A percentile compares a stretch with the other conserved stretches of the same genome.
Conservation (phyloP, 2,329 filamentous ascomycete species). For the Trichoderma lentiforme region DNA sequence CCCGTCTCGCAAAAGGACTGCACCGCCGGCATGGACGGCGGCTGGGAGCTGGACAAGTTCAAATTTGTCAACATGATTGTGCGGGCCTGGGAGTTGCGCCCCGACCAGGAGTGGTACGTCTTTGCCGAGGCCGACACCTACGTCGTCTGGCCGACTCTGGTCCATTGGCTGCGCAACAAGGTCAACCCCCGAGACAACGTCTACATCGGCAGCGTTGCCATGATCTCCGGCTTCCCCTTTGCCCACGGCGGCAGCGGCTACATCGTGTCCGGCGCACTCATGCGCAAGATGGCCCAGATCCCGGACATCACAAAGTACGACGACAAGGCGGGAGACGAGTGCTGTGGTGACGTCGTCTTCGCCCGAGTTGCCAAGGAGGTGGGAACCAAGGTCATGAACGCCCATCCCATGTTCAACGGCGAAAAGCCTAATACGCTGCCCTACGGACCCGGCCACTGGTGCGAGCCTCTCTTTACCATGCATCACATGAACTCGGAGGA, state of each 20-base stretch:
- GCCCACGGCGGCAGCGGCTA: slow-evolving; percentile 59
- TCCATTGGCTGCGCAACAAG: slow-evolving; percentile 45
- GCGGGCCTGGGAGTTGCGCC: slow-evolving; percentile 52
- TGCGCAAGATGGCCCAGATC: slow-evolving; percentile 47
- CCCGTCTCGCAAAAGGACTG: slow-evolving; percentile 47
- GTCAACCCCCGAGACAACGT: slow-evolving; percentile 42
- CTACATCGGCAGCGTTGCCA: slow-evolving; percentile 52
- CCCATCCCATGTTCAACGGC: slow-evolving; percentile 54
- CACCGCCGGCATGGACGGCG: slow-evolving; percentile 31
- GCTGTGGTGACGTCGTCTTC: slow-evolving; percentile 53
- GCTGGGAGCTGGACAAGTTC: slow-evolving; percentile 59
- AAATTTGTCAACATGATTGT: slow-evolving; percentile 59
- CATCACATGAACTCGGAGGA: slow-evolving; percentile 54
- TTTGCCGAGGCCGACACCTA: slow-evolving; percentile 60
- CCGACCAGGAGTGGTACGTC: slow-evolving; percentile 55
- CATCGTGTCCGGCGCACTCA: slow-evolving; percentile 49
- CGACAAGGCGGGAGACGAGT: slow-evolving; percentile 40
- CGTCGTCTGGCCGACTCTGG: slow-evolving; percentile 52
- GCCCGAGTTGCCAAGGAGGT: slow-evolving; percentile 46
- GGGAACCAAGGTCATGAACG: slow-evolving; percentile 41
- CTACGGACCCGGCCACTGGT: slow-evolving; percentile 50
- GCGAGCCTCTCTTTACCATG: slow-evolving; percentile 56
- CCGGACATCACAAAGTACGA: slow-evolving; percentile 47
- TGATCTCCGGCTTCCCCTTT: slow-evolving; percentile 44
- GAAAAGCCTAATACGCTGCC: slow-evolving; percentile 52